Conservation (phyloP, 106 monocot species). For the Gastrodia elata region DNA sequence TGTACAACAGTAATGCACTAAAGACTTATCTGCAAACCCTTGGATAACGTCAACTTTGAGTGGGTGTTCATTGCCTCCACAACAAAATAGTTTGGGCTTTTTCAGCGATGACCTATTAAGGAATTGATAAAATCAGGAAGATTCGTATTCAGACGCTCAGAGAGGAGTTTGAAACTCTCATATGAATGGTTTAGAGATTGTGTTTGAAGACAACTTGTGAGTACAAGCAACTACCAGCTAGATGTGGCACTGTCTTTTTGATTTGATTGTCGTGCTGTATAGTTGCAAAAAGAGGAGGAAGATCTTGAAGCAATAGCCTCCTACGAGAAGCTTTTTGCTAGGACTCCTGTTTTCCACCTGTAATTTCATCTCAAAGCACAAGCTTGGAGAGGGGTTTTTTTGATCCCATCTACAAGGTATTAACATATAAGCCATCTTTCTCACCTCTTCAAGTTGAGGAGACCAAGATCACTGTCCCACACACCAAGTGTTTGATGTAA, state of each 20-base stretch:
- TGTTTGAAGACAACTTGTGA: too few species aligned
- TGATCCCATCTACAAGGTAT: slow-evolving; percentile 55
- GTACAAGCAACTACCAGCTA: too few species aligned
- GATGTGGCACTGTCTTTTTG: neutral
- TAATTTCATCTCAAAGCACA: slow-evolving; percentile 43
- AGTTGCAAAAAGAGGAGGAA: slow-evolving; percentile 17
- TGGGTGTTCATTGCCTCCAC: too few species aligned
- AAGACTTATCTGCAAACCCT: too few species aligned
- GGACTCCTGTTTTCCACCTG: slow-evolving; percentile 52
- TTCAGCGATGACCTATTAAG: too few species aligned
- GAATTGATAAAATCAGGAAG: too few species aligned
- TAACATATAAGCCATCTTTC: neutral
- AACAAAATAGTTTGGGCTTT: too few species aligned
- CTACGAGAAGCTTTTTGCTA: slow-evolving; percentile 53
- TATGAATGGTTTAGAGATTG: too few species aligned
- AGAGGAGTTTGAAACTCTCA: too few species aligned
- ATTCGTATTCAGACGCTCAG: too few species aligned
- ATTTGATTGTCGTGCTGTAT: neutral
- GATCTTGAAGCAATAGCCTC: slow-evolving; percentile 66
- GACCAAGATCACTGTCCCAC: neutral
- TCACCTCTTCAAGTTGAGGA: neutral
- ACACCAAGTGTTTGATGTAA: neutral
- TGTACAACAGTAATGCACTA: too few species aligned
- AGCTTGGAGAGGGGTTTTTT: slow-evolving; percentile 82
- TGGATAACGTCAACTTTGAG: too few species aligned